Conservation (phyloP, 305 asterid genomes). For the Rubia occidens region DNA sequence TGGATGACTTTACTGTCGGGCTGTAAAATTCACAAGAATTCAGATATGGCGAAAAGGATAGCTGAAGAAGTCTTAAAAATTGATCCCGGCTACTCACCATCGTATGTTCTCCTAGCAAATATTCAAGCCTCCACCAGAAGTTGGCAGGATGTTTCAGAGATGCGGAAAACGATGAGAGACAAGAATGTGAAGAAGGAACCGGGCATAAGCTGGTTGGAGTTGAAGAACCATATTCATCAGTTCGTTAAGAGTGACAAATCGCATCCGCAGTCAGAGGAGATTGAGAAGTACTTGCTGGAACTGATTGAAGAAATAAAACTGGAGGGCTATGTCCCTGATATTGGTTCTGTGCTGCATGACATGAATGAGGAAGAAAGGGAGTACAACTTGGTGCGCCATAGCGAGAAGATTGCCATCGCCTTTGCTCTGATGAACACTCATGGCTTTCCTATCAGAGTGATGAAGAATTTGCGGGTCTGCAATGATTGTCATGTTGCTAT, state of each 20-base stretch:
- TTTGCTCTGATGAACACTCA: conserved; percentile 61
- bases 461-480: conserved; percentile 80
- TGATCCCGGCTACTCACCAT: conserved; percentile 63
- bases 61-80: conserved; percentile 50
- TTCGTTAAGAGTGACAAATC: conserved; percentile 54
- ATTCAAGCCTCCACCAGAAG: conserved; percentile 51
- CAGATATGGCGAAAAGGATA: conserved; percentile 52
- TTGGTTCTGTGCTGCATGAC: conserved; percentile 57
- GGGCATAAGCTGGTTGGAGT: conserved; percentile 78
- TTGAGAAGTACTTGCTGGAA: conserved; percentile 45
- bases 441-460: conserved; percentile 60
- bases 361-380: conserved; percentile 78
- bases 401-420: conserved; percentile 76
- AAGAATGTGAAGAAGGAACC: conserved; percentile 69
- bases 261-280: conserved; percentile 44
- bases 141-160: conserved; percentile 56
- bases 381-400: conserved; percentile 57
- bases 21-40: conserved; percentile 59
- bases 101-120: conserved; percentile 71
- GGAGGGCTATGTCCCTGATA: conserved; percentile 62
- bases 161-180: conserved; percentile 56
- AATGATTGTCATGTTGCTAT: conserved; percentile 67
- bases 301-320: conserved; percentile 46
- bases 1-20: conserved; percentile 85
- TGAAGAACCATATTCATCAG: conserved; percentile 49